Conservation (phyloP, 2,329 filamentous ascomycete genomes). For the Plectosphaerella plurivora region DNA sequence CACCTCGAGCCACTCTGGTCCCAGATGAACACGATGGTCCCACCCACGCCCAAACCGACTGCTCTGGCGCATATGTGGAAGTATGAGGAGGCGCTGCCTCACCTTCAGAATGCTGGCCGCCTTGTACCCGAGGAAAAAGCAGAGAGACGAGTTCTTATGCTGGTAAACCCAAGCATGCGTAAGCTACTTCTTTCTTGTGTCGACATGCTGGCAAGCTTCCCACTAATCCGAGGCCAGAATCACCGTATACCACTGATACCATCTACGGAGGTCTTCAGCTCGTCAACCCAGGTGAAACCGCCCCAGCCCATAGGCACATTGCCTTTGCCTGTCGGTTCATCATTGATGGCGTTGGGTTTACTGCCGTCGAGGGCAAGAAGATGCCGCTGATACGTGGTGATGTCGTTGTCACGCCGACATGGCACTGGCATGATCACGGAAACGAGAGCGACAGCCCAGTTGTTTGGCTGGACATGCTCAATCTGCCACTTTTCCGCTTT, state of each 20-base stretch:
- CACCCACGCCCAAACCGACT: constrained; percentile 38
- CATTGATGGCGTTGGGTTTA: constrained; percentile 53
- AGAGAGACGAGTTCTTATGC: constrained; percentile 36
- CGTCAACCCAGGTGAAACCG: constrained; percentile 51
- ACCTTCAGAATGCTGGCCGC: constrained; percentile 26
- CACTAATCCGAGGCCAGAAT: constrained; percentile 22
- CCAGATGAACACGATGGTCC: constrained; percentile 42
- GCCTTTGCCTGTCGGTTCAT: constrained; percentile 55
- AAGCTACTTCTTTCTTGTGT: constrained; percentile 16
- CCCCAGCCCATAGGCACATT: constrained; percentile 50
- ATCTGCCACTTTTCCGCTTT: constrained; percentile 46
- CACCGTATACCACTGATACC: constrained; percentile 53
- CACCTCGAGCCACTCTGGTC: constrained; percentile 40
- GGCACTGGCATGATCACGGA: constrained; percentile 58
- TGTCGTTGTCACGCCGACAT: constrained; percentile 52
- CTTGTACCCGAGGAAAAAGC: constrained; percentile 33
- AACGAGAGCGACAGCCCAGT: constrained; percentile 50
- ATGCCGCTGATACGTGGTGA: constrained; percentile 48
- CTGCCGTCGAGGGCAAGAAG: constrained; percentile 49
- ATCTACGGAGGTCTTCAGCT: constrained; percentile 54
- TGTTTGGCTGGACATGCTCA: constrained; percentile 54
- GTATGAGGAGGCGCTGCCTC: constrained; percentile 27
- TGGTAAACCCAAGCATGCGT: constrained; percentile 31
- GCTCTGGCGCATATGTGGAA: constrained; percentile 34
- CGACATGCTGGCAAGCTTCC: background rate